Conservation (phyloP, 805 yeast genomes). For the Cyberlindnera misumaiensis region DNA sequence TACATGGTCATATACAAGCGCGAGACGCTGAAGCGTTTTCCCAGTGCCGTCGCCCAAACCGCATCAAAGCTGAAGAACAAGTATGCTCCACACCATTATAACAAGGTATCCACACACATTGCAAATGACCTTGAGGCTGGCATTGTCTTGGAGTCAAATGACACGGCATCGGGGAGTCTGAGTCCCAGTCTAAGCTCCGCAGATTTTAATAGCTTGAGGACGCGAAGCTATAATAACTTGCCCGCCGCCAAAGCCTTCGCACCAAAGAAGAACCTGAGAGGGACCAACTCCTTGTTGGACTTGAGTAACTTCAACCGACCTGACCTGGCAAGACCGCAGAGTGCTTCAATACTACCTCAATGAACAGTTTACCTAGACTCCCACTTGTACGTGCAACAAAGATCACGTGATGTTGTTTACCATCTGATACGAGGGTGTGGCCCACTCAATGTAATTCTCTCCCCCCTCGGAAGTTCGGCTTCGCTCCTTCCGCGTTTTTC, state of each 20-base stretch:
- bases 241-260: constrained; percentile 7
- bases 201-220: constrained; percentile 16
- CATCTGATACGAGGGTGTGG: too few relatives aligned
- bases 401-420: too few relatives aligned
- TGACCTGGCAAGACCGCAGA: constrained; percentile 4
- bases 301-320: constrained; percentile 14
- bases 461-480: too few relatives aligned
- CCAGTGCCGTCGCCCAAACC: constrained; percentile 9
- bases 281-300: constrained; percentile 16
- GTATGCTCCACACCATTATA: constrained; percentile 16
- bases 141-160: constrained; percentile 1
- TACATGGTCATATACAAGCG: constrained; percentile 11
- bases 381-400: too few relatives aligned
- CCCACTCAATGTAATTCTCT: too few relatives aligned
- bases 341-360: constrained; percentile 2
- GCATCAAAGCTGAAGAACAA: constrained; percentile 11
- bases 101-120: constrained; percentile 13
- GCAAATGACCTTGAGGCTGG: constrained; percentile 21
- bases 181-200: constrained; percentile 16
- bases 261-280: constrained; percentile 12
- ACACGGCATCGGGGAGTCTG: constrained; percentile 16
- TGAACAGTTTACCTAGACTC: too few relatives aligned
- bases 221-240: constrained; percentile 20
- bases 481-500: too few relatives aligned
- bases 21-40: constrained; percentile 9